Percentiles rank a stretch among this genome's conserved stretches.
These are phyloP conservation scores for Camelina hispida DNA, from an alignment of 345 rosid genomes.

Conservation along the genomic window DNA sequence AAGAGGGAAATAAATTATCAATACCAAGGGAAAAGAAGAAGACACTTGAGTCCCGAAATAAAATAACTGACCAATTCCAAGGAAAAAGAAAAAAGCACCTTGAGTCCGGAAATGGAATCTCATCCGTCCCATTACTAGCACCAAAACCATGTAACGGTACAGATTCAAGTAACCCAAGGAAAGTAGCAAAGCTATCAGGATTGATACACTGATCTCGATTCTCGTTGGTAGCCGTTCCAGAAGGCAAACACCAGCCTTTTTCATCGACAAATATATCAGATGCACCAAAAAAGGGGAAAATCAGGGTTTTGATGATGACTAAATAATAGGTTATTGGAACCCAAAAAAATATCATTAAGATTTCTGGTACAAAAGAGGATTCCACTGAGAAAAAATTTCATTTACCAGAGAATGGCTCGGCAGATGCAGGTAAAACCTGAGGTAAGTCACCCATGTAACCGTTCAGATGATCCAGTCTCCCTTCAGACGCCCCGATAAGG, in stretches of 20 bases:
- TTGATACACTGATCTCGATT: constrained; percentile 71
- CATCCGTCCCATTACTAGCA: constrained; percentile 65
- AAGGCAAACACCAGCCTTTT: constrained; percentile 59
- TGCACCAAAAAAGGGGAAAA: constrained; percentile 51
- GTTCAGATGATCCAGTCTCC: constrained; percentile 42
- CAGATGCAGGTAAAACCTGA: constrained; percentile 69
- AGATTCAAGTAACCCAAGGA: constrained; percentile 85
- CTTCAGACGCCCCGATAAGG: constrained; percentile 51
- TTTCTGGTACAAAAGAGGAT: not conserved
- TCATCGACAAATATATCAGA: constrained; percentile 50
- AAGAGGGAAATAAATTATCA: constrained; percentile 12
- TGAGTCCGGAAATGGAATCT: constrained; percentile 57
- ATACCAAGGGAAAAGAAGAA: not conserved
- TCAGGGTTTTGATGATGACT: not conserved
- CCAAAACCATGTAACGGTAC: constrained; percentile 72
- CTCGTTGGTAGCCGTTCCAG: constrained; percentile 58
- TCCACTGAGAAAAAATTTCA: constrained; percentile 13
- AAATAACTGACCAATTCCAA: not conserved
- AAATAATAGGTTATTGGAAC: constrained; percentile 28
- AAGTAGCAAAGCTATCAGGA: constrained; percentile 72
- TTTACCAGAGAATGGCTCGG: constrained; percentile 63
- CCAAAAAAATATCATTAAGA: constrained; percentile 17
- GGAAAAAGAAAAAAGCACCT: constrained; percentile 53
- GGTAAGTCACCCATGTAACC: constrained; percentile 51
- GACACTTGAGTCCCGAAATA: not conserved